Evolutionary conservation across 23 red algal species (phyloP), one percentile per base, ranked within the genome.

Genomic region (Agarophyton chilense): DNA sequence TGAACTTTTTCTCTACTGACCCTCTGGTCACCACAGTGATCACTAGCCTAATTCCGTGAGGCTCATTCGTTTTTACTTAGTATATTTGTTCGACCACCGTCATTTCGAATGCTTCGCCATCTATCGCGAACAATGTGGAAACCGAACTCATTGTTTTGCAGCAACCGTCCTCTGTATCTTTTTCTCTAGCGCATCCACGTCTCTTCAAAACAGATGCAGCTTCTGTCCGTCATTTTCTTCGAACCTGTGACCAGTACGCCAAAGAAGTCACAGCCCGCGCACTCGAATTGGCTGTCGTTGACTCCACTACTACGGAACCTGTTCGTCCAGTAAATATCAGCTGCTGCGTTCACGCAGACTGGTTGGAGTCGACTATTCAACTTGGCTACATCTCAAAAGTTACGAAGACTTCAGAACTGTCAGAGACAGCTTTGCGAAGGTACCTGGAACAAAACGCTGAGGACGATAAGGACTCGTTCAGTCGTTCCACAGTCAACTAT

Each of bases 161-260:
- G 19, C 52, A 56, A 17, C 52, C 52, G 19, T n/a, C 52, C 4
- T n/a, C 65, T 18, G 57, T 85, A 11, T 43, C 81, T 44, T 45
- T 61, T 41, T 62, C 81, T n/a, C 21, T 85, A 19, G 16, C 28
- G 8, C 57, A 85, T 34, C 57, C 81, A 71, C 57, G 60, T 22
- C 81, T 70, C 10, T 26, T n/a, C 34, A 38, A 35, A 11, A 85
- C 81, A 13, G 34, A 85, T 16, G 33, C 81, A 19, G 17, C 9
- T 10, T 85, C 81, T 25, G 42, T 85, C 40, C 81, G 81, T 24
- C 28, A 12, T 22, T 85, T 85, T 58, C 33, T 85, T 66, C 57
- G 54, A 0, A 19, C 14, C 21, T 83, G 61, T 51, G 50, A 63
- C n/a, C 52, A 16, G 79, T 70, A 85, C 35, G 60, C 10, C 39